Percentiles rank a stretch among this genome's conserved stretches.
Evolutionary conservation across 2,329 filamentous ascomycete species (phyloP).

Genomic region (Apiospora saccharicola): DNA sequence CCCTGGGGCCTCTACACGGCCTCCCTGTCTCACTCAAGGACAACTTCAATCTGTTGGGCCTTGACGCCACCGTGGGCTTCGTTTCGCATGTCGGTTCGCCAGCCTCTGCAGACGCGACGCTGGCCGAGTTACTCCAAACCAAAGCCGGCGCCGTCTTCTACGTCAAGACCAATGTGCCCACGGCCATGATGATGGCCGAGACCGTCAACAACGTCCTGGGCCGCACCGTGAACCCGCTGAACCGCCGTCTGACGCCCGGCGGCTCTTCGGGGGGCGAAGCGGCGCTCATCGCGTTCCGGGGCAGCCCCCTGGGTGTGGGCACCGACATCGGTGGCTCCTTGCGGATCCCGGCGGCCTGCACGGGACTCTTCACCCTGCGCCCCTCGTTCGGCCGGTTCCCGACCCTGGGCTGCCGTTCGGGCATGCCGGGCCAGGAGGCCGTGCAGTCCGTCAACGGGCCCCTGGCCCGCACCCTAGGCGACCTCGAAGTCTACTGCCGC

Average conservation of each 20-base stretch:
- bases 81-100: constrained; percentile 67
- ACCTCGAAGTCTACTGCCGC: constrained; percentile 62
- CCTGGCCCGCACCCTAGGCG: constrained; percentile 62
- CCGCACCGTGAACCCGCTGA: constrained; percentile 67
- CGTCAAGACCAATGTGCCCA: constrained; percentile 65
- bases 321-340: constrained; percentile 45
- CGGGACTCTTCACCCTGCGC: constrained; percentile 39
- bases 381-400: constrained; percentile 66
- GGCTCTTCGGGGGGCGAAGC: constrained; percentile 74
- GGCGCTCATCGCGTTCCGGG: constrained; percentile 65
- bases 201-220: constrained; percentile 72
- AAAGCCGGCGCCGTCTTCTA: constrained; percentile 61
- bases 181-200: constrained; percentile 74
- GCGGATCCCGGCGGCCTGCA: constrained; percentile 44
- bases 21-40: constrained; percentile 74
- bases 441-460: constrained; percentile 71
- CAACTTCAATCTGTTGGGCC: constrained; percentile 68
- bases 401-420: constrained; percentile 59
- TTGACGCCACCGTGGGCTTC: constrained; percentile 70
- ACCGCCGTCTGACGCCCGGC: constrained; percentile 65
- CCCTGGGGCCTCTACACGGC: constrained; percentile 69
- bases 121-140: constrained; percentile 50
- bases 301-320: constrained; percentile 62
- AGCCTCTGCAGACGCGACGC: constrained; percentile 50
- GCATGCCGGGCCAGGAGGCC: constrained; percentile 70